Evolutionary conservation across 768 basidiomycete genomes (phyloP).

Genomic region (Boletus patriciae): DNA sequence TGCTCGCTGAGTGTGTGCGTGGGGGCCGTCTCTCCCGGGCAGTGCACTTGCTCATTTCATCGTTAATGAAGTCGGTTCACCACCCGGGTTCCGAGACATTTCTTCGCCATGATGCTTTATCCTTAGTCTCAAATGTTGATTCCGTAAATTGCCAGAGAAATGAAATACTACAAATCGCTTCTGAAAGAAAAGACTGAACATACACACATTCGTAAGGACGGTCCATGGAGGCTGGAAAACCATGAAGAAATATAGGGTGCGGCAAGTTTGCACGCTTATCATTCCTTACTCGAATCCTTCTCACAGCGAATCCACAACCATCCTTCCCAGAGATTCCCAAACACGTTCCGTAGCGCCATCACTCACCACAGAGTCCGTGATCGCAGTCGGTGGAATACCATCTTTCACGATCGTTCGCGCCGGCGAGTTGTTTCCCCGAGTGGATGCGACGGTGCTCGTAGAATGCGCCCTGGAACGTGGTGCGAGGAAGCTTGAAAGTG

Average conservation of each 20-base stretch:
- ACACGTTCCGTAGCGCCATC: conserved; percentile 12
- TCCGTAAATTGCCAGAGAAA: neutral
- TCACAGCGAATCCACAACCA: conserved; percentile 22
- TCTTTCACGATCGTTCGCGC: neutral
- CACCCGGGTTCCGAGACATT: too few relatives aligned
- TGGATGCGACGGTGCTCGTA: conserved; percentile 23
- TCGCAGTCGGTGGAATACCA: neutral
- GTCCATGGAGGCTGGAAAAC: neutral
- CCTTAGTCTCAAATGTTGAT: neutral
- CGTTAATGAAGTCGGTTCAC: neutral
- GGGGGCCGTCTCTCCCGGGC: too few relatives aligned
- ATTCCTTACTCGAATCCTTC: neutral
- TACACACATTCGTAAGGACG: neutral
- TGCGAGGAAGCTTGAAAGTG: conserved; percentile 8
- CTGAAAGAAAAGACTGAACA: neutral
- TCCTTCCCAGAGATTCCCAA: conserved; percentile 25
- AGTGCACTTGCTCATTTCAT: neutral
- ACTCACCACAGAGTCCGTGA: neutral
- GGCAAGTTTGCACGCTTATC: neutral
- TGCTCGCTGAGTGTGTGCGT: neutral
- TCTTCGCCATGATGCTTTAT: too few relatives aligned
- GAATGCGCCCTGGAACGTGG: conserved; percentile 22
- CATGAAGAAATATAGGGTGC: neutral
- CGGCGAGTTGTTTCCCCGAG: conserved; percentile 1
- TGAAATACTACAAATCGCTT: neutral